These are phyloP conservation scores for Delphinella strobiligena DNA, from an alignment of 2,329 filamentous ascomycete species.

Conservation along the genomic window DNA sequence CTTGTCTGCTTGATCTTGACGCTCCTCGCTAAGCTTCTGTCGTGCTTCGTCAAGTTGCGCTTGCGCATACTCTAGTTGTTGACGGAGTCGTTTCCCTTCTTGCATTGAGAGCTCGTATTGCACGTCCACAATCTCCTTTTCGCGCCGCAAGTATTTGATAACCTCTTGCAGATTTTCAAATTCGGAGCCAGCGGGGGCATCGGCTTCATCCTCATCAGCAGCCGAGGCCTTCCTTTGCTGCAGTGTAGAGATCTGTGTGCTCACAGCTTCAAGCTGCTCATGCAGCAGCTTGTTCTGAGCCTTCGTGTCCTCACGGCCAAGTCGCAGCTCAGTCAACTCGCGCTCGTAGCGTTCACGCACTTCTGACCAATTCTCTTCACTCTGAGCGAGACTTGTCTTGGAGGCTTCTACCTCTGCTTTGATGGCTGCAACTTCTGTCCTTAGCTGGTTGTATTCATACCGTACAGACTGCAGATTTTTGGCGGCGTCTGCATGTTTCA, in stretches of 20 bases:
- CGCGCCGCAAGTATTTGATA: constrained; percentile 79
- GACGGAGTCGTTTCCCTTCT: constrained; percentile 76
- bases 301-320: constrained; percentile 69
- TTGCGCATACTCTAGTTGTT: constrained; percentile 79
- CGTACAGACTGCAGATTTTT: constrained; percentile 70
- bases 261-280: constrained; percentile 74
- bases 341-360: constrained; percentile 68
- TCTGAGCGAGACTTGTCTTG: constrained; percentile 65
- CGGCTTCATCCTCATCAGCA: constrained; percentile 40
- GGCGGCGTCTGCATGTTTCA: constrained; percentile 93
- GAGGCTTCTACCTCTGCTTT: constrained; percentile 77
- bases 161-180: constrained; percentile 64
- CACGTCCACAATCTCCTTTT: constrained; percentile 97
- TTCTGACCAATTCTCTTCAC: constrained; percentile 79
- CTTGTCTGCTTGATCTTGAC: constrained; percentile 60
- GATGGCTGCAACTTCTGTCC: constrained; percentile 62
- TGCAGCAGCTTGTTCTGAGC: constrained; percentile 87
- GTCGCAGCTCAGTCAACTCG: constrained; percentile 68
- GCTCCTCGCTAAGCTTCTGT: constrained; percentile 83
- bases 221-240: constrained; percentile 58
- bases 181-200: constrained; percentile 32
- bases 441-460: constrained; percentile 68
- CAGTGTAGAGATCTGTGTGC: constrained; percentile 62
- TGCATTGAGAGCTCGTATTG: constrained; percentile 83
- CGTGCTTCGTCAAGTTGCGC: constrained; percentile 79